phyloP scores from a whole-genome alignment of 306 rosid genomes.

The Cicer cuneatum region DNA sequence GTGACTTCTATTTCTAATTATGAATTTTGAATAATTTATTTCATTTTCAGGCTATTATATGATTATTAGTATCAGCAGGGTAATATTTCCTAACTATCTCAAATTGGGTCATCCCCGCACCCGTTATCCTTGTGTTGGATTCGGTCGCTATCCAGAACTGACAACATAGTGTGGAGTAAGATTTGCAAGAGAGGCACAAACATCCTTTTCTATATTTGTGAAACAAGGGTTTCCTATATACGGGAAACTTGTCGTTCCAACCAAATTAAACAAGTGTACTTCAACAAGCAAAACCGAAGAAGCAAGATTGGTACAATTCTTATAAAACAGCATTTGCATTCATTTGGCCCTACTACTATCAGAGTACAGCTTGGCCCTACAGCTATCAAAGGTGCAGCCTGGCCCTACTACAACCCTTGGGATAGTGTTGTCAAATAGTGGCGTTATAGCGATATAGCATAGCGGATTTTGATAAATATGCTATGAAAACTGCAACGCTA shows the following conservation, averaged over 20 bases:
- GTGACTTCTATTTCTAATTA: too few species aligned
- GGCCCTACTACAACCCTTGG: neutral
- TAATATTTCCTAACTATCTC: too few species aligned
- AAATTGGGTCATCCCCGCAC: too few species aligned
- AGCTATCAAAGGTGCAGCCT: conserved; percentile 7
- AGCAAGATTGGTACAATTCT: neutral
- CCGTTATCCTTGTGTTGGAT: too few species aligned
- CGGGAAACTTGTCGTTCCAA: neutral
- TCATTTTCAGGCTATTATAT: too few species aligned
- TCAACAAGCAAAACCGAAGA: conserved; percentile 35
- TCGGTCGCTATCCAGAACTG: too few species aligned
- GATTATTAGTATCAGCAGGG: too few species aligned
- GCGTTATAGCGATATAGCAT: too few species aligned
- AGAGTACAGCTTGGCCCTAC: neutral
- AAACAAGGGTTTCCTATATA: neutral
- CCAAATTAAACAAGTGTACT: conserved; percentile 16
- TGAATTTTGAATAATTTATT: too few species aligned
- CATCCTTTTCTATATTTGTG: conserved; percentile 2
- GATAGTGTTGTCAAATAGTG: too few species aligned
- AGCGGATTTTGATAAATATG: too few species aligned
- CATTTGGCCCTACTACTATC: neutral
- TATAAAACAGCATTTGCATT: neutral
- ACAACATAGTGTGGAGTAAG: neutral
- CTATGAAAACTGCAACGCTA: too few species aligned
- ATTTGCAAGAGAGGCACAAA: conserved; percentile 13